A percentile compares a stretch with the other conserved stretches of the same genome.
Conservation (phyloP, 176 grass and related monocot genomes). For the Lolium perenne region DNA sequence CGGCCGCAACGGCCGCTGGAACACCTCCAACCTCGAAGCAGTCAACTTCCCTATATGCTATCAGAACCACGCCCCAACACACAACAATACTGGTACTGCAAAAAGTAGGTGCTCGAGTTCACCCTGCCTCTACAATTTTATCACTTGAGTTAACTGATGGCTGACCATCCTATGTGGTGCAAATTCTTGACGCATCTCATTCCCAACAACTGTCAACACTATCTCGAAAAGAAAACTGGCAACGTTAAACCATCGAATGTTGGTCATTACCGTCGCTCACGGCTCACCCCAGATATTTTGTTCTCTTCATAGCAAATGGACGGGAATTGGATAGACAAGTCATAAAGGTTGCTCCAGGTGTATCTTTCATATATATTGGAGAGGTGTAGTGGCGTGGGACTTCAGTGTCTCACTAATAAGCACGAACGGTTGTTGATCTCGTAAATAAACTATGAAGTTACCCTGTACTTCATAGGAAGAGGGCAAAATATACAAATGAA, state of each 20-base stretch:
- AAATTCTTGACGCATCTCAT: not conserved
- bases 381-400: not conserved
- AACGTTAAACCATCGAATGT: too few species aligned
- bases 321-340: not conserved
- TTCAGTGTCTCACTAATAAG: not conserved
- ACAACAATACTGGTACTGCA: not conserved
- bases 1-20: not conserved
- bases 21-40: not conserved
- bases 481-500: not conserved
- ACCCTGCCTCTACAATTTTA: too few species aligned
- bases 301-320: not conserved
- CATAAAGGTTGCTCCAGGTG: not conserved
- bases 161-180: not conserved
- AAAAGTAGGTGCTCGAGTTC: too few species aligned
- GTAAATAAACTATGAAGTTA: not conserved
- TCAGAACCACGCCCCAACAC: not conserved
- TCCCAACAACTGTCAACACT: not conserved
- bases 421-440: not conserved
- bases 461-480: not conserved
- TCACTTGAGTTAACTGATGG: not conserved
- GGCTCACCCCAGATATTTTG: not conserved
- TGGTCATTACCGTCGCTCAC: not conserved
- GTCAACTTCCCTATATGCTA: not conserved
- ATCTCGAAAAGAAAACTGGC: too few species aligned
- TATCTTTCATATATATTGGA: not conserved